phyloP scores from a whole-genome alignment of 441 rosid genomes.

The Erodium texanum region DNA sequence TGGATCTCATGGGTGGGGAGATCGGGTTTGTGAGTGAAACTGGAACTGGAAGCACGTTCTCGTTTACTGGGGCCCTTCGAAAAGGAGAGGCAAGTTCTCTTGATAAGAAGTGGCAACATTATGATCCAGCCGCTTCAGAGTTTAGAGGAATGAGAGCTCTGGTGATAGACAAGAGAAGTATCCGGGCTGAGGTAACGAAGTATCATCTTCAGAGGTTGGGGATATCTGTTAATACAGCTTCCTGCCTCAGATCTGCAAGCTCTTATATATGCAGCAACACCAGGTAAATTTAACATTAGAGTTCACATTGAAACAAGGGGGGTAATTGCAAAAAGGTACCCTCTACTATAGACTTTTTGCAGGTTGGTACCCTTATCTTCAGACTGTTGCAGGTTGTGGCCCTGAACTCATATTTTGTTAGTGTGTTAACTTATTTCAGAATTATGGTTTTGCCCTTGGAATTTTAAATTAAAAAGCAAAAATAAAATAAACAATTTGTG shows the following conservation, averaged over 20 bases:
- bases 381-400: too few species aligned
- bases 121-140: slow-evolving; percentile 37
- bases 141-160: slow-evolving; percentile 58
- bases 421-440: too few species aligned
- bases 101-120: slow-evolving; percentile 41
- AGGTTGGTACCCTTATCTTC: too few species aligned
- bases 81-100: slow-evolving; percentile 41
- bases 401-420: too few species aligned
- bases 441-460: too few species aligned
- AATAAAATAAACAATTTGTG: too few species aligned
- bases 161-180: slow-evolving; percentile 60
- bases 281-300: slow-evolving; percentile 51
- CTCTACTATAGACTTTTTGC: too few species aligned
- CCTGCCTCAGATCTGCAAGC: slow-evolving; percentile 40
- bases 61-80: slow-evolving; percentile 60
- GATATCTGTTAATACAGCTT: slow-evolving; percentile 35
- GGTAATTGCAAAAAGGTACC: too few species aligned
- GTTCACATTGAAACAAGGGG: too few species aligned
- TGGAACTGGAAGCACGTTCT: slow-evolving; percentile 74
- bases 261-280: slow-evolving; percentile 28
- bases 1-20: slow-evolving; percentile 91
- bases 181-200: slow-evolving; percentile 70
- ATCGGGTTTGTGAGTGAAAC: slow-evolving; percentile 82
- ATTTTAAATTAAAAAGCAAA: too few species aligned
- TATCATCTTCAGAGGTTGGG: slow-evolving; percentile 81